Conservation (phyloP, 768 basidiomycete genomes). For the Macrocybe gigantea region DNA sequence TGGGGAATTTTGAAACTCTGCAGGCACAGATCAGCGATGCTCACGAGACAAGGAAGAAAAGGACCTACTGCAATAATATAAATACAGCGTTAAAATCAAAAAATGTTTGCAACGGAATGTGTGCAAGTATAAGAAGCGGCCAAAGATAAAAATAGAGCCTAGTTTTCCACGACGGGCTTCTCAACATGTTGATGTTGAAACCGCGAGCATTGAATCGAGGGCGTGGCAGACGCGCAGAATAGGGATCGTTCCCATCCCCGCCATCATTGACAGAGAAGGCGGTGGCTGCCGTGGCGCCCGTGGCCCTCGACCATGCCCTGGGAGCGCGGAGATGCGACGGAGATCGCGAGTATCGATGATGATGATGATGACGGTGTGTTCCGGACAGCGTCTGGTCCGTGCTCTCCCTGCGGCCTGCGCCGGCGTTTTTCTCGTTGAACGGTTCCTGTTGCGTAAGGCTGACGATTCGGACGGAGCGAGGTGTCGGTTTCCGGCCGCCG, state of each 20-base stretch:
- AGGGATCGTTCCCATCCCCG: constrained; percentile 33
- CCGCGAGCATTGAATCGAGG: constrained; percentile 65
- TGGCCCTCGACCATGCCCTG: constrained; percentile 53
- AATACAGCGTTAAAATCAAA: constrained; percentile 89
- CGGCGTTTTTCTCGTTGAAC: constrained; percentile 26
- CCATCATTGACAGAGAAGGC: too few species aligned
- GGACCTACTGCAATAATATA: constrained; percentile 74
- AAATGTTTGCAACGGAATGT: constrained; percentile 73
- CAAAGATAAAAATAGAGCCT: constrained; percentile 63
- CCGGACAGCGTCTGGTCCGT: constrained; percentile 44
- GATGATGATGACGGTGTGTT: constrained; percentile 24
- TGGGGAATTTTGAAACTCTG: constrained; percentile 74
- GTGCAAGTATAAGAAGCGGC: constrained; percentile 66
- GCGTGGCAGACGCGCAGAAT: constrained; percentile 36
- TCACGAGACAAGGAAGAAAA: constrained; percentile 4
- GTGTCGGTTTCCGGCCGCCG: constrained; percentile 73
- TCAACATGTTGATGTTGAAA: constrained; percentile 63
- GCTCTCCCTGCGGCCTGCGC: constrained; percentile 30
- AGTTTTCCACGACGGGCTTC: constrained; percentile 49
- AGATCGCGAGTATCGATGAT: not conserved
- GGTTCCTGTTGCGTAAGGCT: constrained; percentile 51
- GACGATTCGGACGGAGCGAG: constrained; percentile 79
- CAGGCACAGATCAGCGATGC: not conserved
- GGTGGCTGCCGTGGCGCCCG: constrained; percentile 21
- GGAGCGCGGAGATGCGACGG: not conserved